A percentile compares a stretch with the other conserved stretches of the same genome.
phyloP scores from a whole-genome alignment of 768 basidiomycete species.

The Rhodotorula babjevae region DNA sequence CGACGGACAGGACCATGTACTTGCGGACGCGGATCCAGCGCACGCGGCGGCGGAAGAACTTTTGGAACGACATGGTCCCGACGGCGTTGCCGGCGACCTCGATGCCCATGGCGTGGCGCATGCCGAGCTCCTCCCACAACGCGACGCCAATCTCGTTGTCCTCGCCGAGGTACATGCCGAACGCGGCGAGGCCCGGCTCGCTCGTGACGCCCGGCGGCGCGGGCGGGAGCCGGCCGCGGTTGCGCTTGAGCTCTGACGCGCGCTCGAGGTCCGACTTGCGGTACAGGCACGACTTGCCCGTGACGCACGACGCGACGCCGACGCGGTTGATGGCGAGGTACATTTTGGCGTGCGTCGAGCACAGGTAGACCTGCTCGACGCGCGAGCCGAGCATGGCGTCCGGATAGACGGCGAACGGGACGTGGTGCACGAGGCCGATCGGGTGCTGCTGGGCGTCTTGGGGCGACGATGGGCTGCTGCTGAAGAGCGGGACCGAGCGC shows the following conservation, averaged over 20 bases:
- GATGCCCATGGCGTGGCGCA: constrained; percentile 81
- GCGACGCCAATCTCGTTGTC: constrained; percentile 94
- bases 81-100: constrained; percentile 86
- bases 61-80: constrained; percentile 75
- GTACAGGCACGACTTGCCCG: constrained; percentile 94
- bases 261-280: constrained; percentile 79
- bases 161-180: constrained; percentile 86
- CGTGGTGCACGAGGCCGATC: constrained; percentile 87
- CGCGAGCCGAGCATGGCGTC: constrained; percentile 65
- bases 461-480: too few species aligned
- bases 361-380: constrained; percentile 89
- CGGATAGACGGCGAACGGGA: constrained; percentile 79
- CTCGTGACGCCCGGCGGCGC: constrained; percentile 5
- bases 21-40: constrained; percentile 97
- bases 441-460: constrained; percentile 51
- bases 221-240: constrained; percentile 3
- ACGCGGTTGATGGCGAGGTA: constrained; percentile 90
- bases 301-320: constrained; percentile 87
- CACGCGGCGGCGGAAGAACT: constrained; percentile 81
- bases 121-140: constrained; percentile 85
- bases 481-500: constrained; percentile 59
- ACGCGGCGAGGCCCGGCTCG: constrained; percentile 57
- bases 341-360: constrained; percentile 99
- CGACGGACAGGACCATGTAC: constrained; percentile 66
- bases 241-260: constrained; percentile 53